Base-by-base conservation (phyloP, 75 land plant genomes). In the Cunninghamia lanceolata region DNA sequence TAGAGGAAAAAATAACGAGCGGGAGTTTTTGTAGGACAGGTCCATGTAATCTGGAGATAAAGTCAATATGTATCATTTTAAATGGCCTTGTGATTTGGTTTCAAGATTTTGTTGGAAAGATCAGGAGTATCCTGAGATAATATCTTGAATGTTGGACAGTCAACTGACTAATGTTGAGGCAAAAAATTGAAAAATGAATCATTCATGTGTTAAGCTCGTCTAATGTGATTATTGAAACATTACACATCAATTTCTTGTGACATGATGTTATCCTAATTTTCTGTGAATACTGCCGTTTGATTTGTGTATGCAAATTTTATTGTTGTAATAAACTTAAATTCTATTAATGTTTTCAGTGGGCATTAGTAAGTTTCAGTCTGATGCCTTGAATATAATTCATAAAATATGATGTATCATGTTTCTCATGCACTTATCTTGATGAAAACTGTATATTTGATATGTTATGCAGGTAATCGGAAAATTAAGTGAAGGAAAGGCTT, bases 401-500 rank as follows among this genome's bases (percentile, higher is more conserved):
- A 25, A 25, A 50, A 45, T 25, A 63, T 25, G n/a, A 38, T 21
- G 0, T 38, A 46, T 73, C 36, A 73, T 32, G 36, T 34, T 73
- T 13, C 75, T 73, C 34, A 73, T 70, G 16, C 36, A 73, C 36
- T 73, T 73, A 73, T 11, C 36, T 73, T 10, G 36, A 34, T 32
- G 2, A 11, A 32, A 73, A 73, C 36, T 34, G 28, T 34, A 73
- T 38, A 34, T 42, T 54, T 54, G 21, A 76, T 82, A 5, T 56
- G 2, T 34, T 86, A 16, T 91, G 56, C 87, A 98, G 99, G 99
- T 98, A 11, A 98, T 98, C 82, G 94, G 99, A 85, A 98, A 98
- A 84, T 86, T 98, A 4, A 98, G 97, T 89, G 99, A 98, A 63
- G 97, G 99, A 52, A 98, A 90, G 85, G 97, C 99, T 87, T 90